phyloP scores from a whole-genome alignment of 176 grass and related monocot genomes.

The sorghum (Sorghum bicolor) region DNA sequence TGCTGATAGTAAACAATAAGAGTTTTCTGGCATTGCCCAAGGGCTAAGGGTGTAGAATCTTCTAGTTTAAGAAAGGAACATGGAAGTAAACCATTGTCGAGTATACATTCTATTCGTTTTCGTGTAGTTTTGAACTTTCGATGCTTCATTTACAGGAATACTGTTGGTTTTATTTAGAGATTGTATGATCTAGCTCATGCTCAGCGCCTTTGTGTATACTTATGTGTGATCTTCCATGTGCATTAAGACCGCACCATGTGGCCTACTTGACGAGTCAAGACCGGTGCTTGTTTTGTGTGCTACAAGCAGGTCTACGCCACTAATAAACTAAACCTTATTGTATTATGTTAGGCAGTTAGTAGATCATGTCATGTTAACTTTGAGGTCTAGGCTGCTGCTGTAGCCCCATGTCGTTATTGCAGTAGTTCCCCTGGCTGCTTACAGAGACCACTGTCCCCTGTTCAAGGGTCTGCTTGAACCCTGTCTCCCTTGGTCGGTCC shows the following conservation, averaged over 20 bases:
- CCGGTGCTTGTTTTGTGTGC: not conserved
- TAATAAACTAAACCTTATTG: not conserved
- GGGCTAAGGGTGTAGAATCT: not conserved
- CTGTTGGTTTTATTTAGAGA: not conserved
- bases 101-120: not conserved
- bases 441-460: slow-evolving; percentile 38
- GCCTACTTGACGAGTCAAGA: not conserved
- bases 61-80: not conserved
- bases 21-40: slow-evolving; percentile 4
- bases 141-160: not conserved
- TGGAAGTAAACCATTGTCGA: not conserved
- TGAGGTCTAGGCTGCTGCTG: not conserved
- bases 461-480: slow-evolving; percentile 25
- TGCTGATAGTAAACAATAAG: slow-evolving; percentile 9
- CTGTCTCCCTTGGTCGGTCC: slow-evolving; percentile 23
- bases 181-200: not conserved
- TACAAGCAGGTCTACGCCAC: not conserved
- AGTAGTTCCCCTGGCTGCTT: slow-evolving; percentile 22
- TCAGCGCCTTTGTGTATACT: not conserved
- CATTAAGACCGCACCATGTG: not conserved
- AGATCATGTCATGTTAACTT: not conserved
- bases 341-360: not conserved
- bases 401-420: slow-evolving; percentile 12
- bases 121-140: not conserved
- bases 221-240: not conserved